Conservation (phyloP, 1,284 basidiomycete species). For the Puccinia hordei region DNA sequence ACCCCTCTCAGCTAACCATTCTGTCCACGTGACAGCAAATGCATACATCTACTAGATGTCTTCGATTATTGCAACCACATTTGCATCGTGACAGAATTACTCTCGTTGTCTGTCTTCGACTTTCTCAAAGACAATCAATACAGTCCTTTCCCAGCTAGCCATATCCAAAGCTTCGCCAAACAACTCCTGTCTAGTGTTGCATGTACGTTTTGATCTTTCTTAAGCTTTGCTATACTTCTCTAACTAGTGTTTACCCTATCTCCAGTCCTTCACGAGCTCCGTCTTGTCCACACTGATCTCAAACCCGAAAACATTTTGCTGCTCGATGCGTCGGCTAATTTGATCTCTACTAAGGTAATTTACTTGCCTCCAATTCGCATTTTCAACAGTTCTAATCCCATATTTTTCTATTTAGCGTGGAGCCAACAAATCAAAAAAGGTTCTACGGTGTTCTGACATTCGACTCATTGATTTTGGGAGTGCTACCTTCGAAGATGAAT, state of each 20-base stretch:
- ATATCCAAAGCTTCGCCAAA: slow-evolving; percentile 93
- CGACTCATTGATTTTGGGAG: slow-evolving; percentile 98
- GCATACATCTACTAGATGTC: slow-evolving; percentile 90
- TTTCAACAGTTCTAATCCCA: background rate
- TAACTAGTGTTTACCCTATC: background rate
- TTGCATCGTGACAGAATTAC: slow-evolving; percentile 92
- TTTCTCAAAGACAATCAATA: slow-evolving; percentile 98
- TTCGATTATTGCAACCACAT: slow-evolving; percentile 98
- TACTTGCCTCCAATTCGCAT: background rate
- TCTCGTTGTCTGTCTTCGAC: slow-evolving; percentile 98
- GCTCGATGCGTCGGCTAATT: slow-evolving; percentile 75
- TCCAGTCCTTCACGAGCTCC: slow-evolving; percentile 84
- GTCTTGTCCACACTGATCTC: slow-evolving; percentile 94
- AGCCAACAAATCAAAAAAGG: slow-evolving; percentile 65
- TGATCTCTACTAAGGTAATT: slow-evolving; percentile 51
- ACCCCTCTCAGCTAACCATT: background rate
- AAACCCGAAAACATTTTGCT: slow-evolving; percentile 98
- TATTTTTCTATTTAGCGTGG: slow-evolving; percentile 29
- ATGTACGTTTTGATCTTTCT: slow-evolving; percentile 67
- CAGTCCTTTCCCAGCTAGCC: slow-evolving; percentile 88
- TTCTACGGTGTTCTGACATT: slow-evolving; percentile 86
- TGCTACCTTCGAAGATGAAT: slow-evolving; percentile 96
- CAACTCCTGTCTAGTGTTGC: slow-evolving; percentile 90
- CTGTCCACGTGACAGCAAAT: slow-evolving; percentile 71
- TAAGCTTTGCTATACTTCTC: background rate